Evolutionary conservation across 371 early-diverging fungal species (phyloP).

Genomic region (Circinella umbellata): DNA sequence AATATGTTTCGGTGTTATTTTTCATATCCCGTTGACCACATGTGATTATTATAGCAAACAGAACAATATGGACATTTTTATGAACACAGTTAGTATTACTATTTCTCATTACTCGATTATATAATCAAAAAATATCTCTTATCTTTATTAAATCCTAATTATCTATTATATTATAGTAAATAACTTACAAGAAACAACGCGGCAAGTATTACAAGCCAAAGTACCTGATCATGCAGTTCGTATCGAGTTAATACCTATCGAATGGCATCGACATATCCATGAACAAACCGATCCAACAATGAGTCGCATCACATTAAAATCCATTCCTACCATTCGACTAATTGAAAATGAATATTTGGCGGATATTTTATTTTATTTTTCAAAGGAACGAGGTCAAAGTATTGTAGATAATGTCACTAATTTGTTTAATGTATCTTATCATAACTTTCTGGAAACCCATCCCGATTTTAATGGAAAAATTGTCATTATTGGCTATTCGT

Average conservation of each 20-base stretch:
- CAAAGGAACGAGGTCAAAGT: constrained; percentile 59
- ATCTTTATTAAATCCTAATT: too few species aligned
- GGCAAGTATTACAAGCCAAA: constrained; percentile 58
- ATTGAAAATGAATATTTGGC: constrained; percentile 74
- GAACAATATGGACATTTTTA: constrained; percentile 63
- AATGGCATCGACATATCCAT: constrained; percentile 61
- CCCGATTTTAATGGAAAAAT: constrained; percentile 66
- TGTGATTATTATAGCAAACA: constrained; percentile 44
- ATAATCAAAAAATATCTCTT: too few species aligned
- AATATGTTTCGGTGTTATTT: background rate
- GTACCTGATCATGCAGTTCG: constrained; percentile 50
- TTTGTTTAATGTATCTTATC: constrained; percentile 60
- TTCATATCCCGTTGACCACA: background rate
- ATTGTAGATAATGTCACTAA: constrained; percentile 62
- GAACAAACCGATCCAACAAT: constrained; percentile 50
- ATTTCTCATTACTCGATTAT: too few species aligned
- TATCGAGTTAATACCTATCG: constrained; percentile 61
- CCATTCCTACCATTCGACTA: constrained; percentile 65
- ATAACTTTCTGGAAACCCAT: constrained; percentile 54
- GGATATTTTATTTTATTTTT: constrained; percentile 67
- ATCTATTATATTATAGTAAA: constrained; percentile 39
- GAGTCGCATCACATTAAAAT: constrained; percentile 65
- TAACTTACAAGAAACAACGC: constrained; percentile 58
- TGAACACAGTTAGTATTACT: constrained; percentile 46
- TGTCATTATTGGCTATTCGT: constrained; percentile 64